Evolutionary conservation across 768 basidiomycete species (phyloP).

Genomic region (Chiua virens): DNA sequence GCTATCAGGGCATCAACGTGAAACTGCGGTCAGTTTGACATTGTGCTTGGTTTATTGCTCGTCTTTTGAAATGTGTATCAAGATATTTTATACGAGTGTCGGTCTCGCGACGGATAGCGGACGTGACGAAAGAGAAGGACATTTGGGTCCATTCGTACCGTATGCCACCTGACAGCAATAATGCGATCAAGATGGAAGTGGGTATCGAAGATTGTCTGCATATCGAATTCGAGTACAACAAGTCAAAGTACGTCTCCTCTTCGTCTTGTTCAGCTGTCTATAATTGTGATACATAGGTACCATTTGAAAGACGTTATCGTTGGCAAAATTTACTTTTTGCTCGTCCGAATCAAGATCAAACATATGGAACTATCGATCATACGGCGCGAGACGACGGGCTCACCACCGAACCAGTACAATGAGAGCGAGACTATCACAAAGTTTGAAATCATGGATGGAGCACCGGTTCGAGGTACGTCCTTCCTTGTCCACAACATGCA

Average conservation of each 20-base stretch:
- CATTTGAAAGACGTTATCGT: constrained; percentile 99
- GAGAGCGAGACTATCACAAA: constrained; percentile 99
- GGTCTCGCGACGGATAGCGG: constrained; percentile 89
- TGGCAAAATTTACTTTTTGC: constrained; percentile 98
- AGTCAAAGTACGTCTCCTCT: constrained; percentile 76
- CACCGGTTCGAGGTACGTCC: constrained; percentile 84
- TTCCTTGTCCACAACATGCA: neutral
- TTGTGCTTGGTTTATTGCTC: neutral
- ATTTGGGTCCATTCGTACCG: constrained; percentile 98
- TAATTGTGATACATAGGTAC: constrained; percentile 57
- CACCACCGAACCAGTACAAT: constrained; percentile 99
- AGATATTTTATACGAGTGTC: constrained; percentile 94
- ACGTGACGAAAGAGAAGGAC: constrained; percentile 90
- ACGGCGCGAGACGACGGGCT: constrained; percentile 93
- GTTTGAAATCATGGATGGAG: constrained; percentile 99
- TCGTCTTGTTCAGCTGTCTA: neutral
- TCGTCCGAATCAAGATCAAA: constrained; percentile 99
- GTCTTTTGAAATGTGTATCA: constrained; percentile 9
- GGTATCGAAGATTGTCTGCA: constrained; percentile 99
- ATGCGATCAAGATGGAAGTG: constrained; percentile 99
- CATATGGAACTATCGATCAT: constrained; percentile 99
- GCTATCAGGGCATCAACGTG: constrained; percentile 97
- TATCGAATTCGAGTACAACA: constrained; percentile 99
- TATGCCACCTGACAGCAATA: constrained; percentile 98
- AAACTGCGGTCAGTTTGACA: constrained; percentile 74